These are phyloP conservation scores for Calocybe cyanea DNA, from an alignment of 768 basidiomycete genomes.

Conservation along the genomic window DNA sequence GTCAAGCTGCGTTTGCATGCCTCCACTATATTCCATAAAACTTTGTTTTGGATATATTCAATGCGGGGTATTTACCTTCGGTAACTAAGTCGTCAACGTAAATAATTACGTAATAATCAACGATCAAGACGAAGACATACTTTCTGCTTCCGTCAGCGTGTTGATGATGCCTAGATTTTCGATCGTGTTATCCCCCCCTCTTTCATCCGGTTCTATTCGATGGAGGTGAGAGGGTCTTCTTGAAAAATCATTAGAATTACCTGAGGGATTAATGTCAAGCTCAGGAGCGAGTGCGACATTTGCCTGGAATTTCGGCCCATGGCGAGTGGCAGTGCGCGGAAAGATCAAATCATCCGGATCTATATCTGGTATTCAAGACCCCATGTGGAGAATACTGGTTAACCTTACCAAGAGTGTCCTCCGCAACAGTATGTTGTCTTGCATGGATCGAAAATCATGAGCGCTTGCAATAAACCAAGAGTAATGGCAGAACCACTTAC, in stretches of 20 bases:
- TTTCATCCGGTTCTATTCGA: constrained; percentile 61
- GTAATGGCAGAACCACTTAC: constrained; percentile 41
- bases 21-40: constrained; percentile 48
- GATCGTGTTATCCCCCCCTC: constrained; percentile 67
- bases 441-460: constrained; percentile 8
- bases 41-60: not conserved
- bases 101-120: constrained; percentile 18
- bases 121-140: constrained; percentile 37
- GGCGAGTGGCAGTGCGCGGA: constrained; percentile 87
- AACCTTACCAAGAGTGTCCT: constrained; percentile 82
- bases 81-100: constrained; percentile 35
- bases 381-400: constrained; percentile 9
- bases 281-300: constrained; percentile 47
- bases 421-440: constrained; percentile 86
- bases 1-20: constrained; percentile 56
- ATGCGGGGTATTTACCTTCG: constrained; percentile 43
- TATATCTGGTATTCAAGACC: constrained; percentile 26
- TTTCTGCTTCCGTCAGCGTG: constrained; percentile 61
- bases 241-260: constrained; percentile 20
- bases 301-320: constrained; percentile 84
- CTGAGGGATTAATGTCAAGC: constrained; percentile 34
- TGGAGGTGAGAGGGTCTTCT: constrained; percentile 11
- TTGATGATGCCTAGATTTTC: constrained; percentile 68
- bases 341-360: constrained; percentile 98
- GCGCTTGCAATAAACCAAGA: not conserved